Base-by-base conservation (phyloP, 805 yeast genomes). In the Hanseniaspora vineae region DNA sequence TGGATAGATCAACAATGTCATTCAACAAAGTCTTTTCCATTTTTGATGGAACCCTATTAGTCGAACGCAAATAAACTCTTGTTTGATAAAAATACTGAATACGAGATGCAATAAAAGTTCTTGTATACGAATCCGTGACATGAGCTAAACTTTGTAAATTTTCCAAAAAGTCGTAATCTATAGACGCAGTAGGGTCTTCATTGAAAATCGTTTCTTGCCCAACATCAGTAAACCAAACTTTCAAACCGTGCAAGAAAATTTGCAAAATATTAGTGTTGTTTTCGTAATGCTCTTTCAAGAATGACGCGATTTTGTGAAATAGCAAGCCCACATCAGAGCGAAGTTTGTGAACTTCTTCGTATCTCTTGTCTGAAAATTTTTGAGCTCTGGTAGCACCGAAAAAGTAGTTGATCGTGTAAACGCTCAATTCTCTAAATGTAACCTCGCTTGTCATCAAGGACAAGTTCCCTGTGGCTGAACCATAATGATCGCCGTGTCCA, bases 161-260 rank as follows among this genome's bases (percentile, higher is more conserved):
- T 42, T 74, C 75, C 47, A 81, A 68, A 56, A 75, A 78, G 0
- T 72, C 69, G 50, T 78, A 76, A 44, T 77, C 76, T 33, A 81
- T 68, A 35, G 67, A 66, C 5, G 80, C 61, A 31, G 66, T 75
- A 42, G 78, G 80, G 49, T 78, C 76, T 3, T 73, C 66, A 40
- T 73, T 79, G 45, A 80, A 72, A 0, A 81, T 62, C 12, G 82
- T 67, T 54, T 85, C 94, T 48, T 76, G 72, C 1, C 95, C 95
- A 23, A 82, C 81, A 58, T 87, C 92, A 23, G 82, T 70, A 54
- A 82, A 80, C 86, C 94, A 92, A 6, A 81, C 76, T 51, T 81
- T 78, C 42, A 82, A 59, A 2, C 81, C 79, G 56, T 77, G 76
- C 32, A 87, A 64, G 33, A 81, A 70, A 43, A 78, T 75, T 51